phyloP scores from a whole-genome alignment of 768 basidiomycete genomes.

The Plicaturopsis crispa region DNA sequence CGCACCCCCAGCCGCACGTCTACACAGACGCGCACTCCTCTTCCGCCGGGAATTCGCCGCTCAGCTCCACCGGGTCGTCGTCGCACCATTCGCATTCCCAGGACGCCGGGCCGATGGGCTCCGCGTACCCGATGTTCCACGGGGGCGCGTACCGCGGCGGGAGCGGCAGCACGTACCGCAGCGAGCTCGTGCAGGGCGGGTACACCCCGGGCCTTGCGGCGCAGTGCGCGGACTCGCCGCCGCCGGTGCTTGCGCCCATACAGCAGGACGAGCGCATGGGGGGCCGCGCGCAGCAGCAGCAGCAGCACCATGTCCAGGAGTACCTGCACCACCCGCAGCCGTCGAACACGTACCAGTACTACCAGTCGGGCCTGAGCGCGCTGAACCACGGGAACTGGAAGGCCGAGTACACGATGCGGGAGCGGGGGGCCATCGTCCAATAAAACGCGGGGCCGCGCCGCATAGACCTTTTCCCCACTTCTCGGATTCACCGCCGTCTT shows the following conservation, averaged over 20 bases:
- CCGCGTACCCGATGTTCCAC: conserved; percentile 36
- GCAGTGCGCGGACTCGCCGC: conserved; percentile 41
- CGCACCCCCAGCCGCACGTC: conserved; percentile 44
- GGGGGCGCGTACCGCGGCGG: conserved; percentile 33
- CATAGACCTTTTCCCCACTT: too few relatives aligned
- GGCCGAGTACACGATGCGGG: conserved; percentile 34
- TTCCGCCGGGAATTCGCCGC: background rate
- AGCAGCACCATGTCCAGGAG: conserved; percentile 16
- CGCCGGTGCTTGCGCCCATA: conserved; percentile 50
- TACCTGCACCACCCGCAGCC: conserved; percentile 21
- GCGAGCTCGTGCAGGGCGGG: conserved; percentile 18
- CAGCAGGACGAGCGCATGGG: conserved; percentile 30
- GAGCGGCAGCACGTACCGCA: too few relatives aligned
- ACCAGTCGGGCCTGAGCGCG: conserved; percentile 26
- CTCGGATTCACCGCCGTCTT: too few relatives aligned
- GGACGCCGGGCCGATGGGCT: conserved; percentile 21
- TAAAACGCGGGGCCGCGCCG: too few relatives aligned
- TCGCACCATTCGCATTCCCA: conserved; percentile 18
- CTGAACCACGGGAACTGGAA: conserved; percentile 40
- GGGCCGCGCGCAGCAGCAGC: conserved; percentile 20
- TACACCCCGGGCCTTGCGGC: conserved; percentile 15
- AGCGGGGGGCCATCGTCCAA: too few relatives aligned
- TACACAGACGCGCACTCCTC: too few relatives aligned
- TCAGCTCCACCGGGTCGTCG: conserved; percentile 3
- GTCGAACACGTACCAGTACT: conserved; percentile 32